phyloP scores from a whole-genome alignment of 83 land plant genomes.

The Thuja plicata region DNA sequence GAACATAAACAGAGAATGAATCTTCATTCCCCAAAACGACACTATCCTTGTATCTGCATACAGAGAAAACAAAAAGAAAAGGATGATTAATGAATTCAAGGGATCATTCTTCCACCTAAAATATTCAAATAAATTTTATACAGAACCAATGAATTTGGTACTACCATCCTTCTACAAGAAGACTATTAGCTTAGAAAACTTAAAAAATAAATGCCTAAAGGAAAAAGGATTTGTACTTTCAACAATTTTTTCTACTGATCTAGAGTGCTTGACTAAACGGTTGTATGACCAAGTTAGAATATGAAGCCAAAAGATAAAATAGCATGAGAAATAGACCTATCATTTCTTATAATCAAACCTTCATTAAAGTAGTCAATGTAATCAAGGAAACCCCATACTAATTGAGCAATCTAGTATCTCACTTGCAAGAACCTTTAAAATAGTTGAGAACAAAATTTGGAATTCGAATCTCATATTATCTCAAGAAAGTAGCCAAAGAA shows the following conservation, averaged over 20 bases:
- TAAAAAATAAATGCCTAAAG: background rate
- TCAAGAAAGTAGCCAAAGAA: background rate
- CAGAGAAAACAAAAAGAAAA: background rate
- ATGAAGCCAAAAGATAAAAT: background rate
- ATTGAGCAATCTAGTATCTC: no score
- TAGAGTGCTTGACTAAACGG: no score
- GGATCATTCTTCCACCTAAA: background rate
- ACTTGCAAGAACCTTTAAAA: background rate
- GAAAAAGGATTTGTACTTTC: no score
- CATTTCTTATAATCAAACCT: no score
- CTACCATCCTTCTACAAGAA: background rate
- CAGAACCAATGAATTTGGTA: background rate
- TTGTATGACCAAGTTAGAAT: background rate
- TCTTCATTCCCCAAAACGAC: background rate
- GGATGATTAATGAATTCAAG: background rate
- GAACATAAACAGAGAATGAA: background rate
- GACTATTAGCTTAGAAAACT: no score
- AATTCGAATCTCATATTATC: background rate
- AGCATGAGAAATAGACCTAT: background rate
- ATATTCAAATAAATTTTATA: background rate
- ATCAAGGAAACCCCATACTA: background rate
- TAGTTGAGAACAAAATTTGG: background rate
- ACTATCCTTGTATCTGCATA: no score
- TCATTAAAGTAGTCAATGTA: background rate
- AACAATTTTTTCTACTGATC: background rate